A percentile compares a stretch with the other conserved stretches of the same genome.
Conservation (phyloP, 345 rosid species). For the Eutrema heterophyllum region DNA sequence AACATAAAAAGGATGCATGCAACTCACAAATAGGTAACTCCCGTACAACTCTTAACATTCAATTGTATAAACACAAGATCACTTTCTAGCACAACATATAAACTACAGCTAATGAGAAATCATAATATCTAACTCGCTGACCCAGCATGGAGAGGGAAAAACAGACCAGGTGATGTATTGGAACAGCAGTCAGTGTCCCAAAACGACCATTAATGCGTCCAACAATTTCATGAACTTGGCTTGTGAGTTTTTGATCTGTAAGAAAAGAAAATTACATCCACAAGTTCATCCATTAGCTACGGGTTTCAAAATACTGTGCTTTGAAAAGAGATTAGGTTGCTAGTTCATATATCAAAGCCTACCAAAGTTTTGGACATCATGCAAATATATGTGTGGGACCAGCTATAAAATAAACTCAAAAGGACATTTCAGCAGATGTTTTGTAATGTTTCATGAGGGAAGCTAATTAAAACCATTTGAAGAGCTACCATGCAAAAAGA, state of each 20-base stretch:
- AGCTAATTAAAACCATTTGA: not conserved
- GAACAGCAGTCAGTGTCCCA: slow-evolving; percentile 91
- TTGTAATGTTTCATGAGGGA: not conserved
- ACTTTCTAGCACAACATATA: not conserved
- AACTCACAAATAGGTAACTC: too few relatives aligned
- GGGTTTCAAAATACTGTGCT: not conserved
- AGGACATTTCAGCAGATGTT: not conserved
- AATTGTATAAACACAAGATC: not conserved
- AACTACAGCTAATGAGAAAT: not conserved
- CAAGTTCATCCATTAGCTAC: not conserved
- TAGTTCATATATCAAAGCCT: not conserved
- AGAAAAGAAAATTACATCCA: not conserved
- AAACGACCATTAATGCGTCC: slow-evolving; percentile 99
- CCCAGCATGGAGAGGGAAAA: slow-evolving; percentile 22
- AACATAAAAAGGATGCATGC: not conserved
- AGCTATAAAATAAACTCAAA: not conserved
- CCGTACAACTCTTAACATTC: too few relatives aligned
- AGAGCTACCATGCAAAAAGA: not conserved
- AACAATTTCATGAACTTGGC: slow-evolving; percentile 99
- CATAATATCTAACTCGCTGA: slow-evolving; percentile 10
- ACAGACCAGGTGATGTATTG: slow-evolving; percentile 94
- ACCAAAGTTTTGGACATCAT: not conserved
- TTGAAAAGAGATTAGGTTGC: not conserved
- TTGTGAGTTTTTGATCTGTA: slow-evolving; percentile 89
- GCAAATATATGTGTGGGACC: not conserved